Evolutionary conservation across 23 red algal species (phyloP), one percentile per base, ranked within the genome.

Genomic region (Gracilaria gracilis): DNA sequence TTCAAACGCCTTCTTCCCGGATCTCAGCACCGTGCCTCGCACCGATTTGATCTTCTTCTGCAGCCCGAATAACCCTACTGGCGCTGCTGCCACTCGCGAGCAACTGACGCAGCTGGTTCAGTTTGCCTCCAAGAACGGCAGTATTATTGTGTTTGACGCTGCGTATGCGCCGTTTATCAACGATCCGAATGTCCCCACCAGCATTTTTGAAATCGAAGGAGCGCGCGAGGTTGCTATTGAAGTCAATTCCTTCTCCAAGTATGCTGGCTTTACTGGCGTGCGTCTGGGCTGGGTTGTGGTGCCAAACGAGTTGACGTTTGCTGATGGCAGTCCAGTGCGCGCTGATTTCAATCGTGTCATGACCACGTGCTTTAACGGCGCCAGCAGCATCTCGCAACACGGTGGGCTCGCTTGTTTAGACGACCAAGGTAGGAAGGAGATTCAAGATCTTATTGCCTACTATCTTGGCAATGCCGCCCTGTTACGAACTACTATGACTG

Each of bases 1-100:
- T 17, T 85, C 76, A 39, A 99, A 99, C 73, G 95, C 80, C 17
- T 99, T 99, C 64, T 99, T 99, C 83, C 97, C 97, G 16, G 93
- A 99, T 76, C 79, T 99, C 75, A 40, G 29, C 23, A 78, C 93
- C 50, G 83, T 89, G 2, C 55, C 48, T n/a, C 85, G 94, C 57
- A 96, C 97, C 21, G 97, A 99, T 87, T 35, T 99, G n/a, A 99
- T 99, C 90, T 99, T 99, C 76, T 99, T 99, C 64, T 99, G 97
- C 81, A 94, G 94, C 50, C 97, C 97, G 14, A 99, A 99, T 72
- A 99, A 99, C 77, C 97, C 97, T 27, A 99, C 97, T 4, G 97
- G 97, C 35, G 97, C 97, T 42, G 97, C 91, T 23, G 97, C 97
- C 14, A 93, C 97, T 17, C 55, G 88, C 36, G 64, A 79, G 58